These are phyloP conservation scores for Lactifluus volemus DNA, from an alignment of 768 basidiomycete species.

Conservation along the genomic window DNA sequence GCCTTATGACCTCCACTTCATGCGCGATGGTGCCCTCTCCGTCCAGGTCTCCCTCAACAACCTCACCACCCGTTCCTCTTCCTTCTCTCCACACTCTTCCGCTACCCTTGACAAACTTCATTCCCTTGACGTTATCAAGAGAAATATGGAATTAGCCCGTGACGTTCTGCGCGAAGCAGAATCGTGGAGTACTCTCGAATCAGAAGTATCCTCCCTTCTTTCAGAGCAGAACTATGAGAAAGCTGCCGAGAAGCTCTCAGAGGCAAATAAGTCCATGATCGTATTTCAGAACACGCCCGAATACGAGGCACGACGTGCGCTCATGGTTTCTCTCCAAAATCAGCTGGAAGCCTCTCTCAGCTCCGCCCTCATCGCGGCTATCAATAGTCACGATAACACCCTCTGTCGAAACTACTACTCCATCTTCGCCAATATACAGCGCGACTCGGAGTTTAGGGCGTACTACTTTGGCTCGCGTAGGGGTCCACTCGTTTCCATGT, in stretches of 20 bases:
- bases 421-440: slow-evolving; percentile 86
- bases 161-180: slow-evolving; percentile 92
- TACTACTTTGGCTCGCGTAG: slow-evolving; percentile 89
- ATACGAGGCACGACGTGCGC: slow-evolving; percentile 74
- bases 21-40: slow-evolving; percentile 82
- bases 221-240: slow-evolving; percentile 72
- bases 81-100: slow-evolving; percentile 49
- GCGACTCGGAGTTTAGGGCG: slow-evolving; percentile 86
- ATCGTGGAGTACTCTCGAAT: slow-evolving; percentile 91
- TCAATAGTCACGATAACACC: slow-evolving; percentile 67
- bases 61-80: slow-evolving; percentile 49
- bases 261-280: slow-evolving; percentile 82
- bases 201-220: slow-evolving; percentile 83
- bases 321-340: slow-evolving; percentile 91
- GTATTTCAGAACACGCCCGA: slow-evolving; percentile 91
- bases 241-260: slow-evolving; percentile 86
- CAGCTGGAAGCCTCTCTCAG: slow-evolving; percentile 90
- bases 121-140: slow-evolving; percentile 74
- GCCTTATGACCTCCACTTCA: slow-evolving; percentile 94
- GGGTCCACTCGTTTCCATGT: slow-evolving; percentile 50
- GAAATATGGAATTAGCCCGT: slow-evolving; percentile 78
- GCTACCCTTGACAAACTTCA: slow-evolving; percentile 69
- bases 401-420: slow-evolving; percentile 71
- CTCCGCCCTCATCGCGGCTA: slow-evolving; percentile 82
- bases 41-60: slow-evolving; percentile 58